Evolutionary conservation across 2,329 filamentous ascomycete species (phyloP).

Genomic region (Orbilia blumenaviensis): DNA sequence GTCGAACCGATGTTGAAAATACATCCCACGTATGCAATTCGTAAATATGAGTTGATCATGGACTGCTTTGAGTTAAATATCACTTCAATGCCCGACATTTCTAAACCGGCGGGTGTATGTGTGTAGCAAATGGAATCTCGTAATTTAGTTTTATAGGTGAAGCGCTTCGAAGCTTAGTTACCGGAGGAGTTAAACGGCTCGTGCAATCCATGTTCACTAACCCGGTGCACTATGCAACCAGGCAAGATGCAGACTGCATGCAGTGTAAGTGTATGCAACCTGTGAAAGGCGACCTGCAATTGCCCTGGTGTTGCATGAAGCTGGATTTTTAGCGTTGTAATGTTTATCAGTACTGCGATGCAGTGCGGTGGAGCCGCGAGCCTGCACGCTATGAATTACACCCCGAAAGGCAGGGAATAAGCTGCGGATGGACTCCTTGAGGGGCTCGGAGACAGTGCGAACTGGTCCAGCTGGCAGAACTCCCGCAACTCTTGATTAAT

Average conservation of each 20-base stretch:
- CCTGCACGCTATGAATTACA: not conserved
- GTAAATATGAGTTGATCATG: too few species aligned
- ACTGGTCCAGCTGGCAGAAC: not conserved
- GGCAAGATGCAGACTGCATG: slow-evolving; percentile 21
- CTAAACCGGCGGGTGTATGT: too few species aligned
- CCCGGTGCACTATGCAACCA: slow-evolving; percentile 18
- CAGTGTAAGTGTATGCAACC: slow-evolving; percentile 19
- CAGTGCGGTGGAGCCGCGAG: not conserved
- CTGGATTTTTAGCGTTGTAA: not conserved
- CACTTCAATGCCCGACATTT: too few species aligned
- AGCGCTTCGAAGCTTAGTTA: too few species aligned
- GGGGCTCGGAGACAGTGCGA: slow-evolving; percentile 6
- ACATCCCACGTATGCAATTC: too few species aligned
- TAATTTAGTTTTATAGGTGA: too few species aligned
- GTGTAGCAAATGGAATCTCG: too few species aligned
- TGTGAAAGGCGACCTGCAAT: slow-evolving; percentile 18
- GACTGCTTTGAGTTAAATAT: too few species aligned
- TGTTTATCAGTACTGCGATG: not conserved
- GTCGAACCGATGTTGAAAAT: too few species aligned
- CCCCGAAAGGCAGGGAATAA: not conserved
- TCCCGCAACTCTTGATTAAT: not conserved
- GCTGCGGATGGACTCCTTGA: slow-evolving; percentile 3
- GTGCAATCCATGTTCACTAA: slow-evolving; percentile 7
- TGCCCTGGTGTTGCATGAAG: slow-evolving; percentile 14
- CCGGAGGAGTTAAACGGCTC: not conserved